Percentiles rank a stretch among this genome's conserved stretches.
These are phyloP conservation scores for Tillandsia leiboldiana DNA, from an alignment of 176 grass and related monocot species.

Conservation along the genomic window DNA sequence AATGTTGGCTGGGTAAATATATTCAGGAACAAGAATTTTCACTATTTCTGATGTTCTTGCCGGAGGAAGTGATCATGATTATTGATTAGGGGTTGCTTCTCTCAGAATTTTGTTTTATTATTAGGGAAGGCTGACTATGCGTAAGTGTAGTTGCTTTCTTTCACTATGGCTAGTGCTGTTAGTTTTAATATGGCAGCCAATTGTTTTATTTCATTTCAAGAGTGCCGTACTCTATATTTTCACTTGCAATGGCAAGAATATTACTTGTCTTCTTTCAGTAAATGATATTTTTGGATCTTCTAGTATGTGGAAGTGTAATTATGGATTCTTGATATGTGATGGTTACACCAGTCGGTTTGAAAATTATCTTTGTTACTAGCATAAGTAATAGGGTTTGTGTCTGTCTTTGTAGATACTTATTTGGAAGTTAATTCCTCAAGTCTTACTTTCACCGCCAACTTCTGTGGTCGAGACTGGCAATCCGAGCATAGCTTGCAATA, in stretches of 20 bases:
- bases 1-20: too few relatives aligned
- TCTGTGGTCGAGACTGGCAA: neutral
- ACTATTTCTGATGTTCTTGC: too few relatives aligned
- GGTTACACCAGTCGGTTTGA: neutral
- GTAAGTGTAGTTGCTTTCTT: neutral
- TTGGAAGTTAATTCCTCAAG: constrained; percentile 50
- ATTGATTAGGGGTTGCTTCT: neutral
- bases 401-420: constrained; percentile 48
- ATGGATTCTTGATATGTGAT: too few relatives aligned
- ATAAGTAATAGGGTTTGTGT: neutral
- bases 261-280: neutral
- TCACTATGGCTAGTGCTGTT: neutral
- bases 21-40: too few relatives aligned
- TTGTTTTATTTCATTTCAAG: neutral
- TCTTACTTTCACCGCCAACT: constrained; percentile 1
- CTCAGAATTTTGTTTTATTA: neutral
- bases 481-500: neutral
- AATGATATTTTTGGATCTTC: neutral
- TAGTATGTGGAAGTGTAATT: too few relatives aligned
- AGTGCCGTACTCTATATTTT: too few relatives aligned
- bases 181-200: neutral
- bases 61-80: neutral
- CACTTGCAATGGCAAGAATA: neutral
- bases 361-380: neutral
- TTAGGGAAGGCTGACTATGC: neutral